Percentiles rank a stretch among this genome's conserved stretches.
phyloP scores from a whole-genome alignment of 441 rosid genomes.

The Brassica balearica region DNA sequence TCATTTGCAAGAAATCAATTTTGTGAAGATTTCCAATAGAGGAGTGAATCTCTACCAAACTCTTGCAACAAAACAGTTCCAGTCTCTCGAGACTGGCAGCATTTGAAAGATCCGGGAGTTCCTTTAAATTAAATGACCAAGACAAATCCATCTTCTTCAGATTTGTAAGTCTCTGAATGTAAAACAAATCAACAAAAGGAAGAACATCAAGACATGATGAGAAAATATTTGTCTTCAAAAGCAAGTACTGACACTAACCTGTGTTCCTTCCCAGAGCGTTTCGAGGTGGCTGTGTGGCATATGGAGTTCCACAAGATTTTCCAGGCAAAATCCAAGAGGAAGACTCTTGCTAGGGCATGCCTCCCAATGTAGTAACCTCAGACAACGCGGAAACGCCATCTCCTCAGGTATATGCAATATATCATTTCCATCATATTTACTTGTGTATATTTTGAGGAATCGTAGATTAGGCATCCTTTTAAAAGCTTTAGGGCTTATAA shows the following conservation, averaged over 20 bases:
- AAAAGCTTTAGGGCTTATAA: neutral
- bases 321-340: neutral
- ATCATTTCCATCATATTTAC: neutral
- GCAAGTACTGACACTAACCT: constrained; percentile 1
- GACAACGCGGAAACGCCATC: neutral
- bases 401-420: neutral
- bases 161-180: constrained; percentile 23
- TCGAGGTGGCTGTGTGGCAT: neutral
- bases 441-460: neutral
- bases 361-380: neutral
- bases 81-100: neutral
- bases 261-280: constrained; percentile 16
- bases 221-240: neutral
- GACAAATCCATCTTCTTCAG: neutral
- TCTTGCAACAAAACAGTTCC: neutral
- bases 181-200: neutral
- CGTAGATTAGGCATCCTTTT: neutral
- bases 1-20: rapidly evolving
- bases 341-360: neutral
- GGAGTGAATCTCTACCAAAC: constrained; percentile 13
- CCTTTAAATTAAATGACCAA: neutral
- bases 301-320: constrained; percentile 8
- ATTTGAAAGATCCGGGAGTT: constrained; percentile 21
- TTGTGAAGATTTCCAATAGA: neutral
- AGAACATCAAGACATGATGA: constrained; percentile 8